Base-by-base conservation (phyloP, 2,329 filamentous ascomycete species). In the Lecanosticta acicola region DNA sequence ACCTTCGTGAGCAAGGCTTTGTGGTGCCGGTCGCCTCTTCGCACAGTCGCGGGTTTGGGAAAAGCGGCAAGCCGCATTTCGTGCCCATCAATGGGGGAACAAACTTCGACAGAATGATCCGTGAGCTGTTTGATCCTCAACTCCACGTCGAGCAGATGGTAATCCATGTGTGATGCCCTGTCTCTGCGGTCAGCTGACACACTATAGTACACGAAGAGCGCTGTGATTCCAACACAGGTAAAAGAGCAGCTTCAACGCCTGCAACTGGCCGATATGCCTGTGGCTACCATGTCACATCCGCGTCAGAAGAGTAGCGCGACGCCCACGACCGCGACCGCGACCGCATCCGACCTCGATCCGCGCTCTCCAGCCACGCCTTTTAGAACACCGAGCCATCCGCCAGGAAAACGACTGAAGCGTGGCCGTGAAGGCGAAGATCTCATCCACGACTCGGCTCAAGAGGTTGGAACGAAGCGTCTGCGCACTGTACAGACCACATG, bases 61-160 rank as follows among this genome's bases (percentile, higher is more conserved):
- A 38, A 10, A 41, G 51, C 1, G 50, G 53, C 17, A 57, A 56
- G 42, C 45, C 56, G 11, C 41, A 41, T 8, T 56, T 53, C 18
- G 52, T 61, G 9, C 50, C 59, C 8, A 46, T 52, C 4, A 43
- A 32, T n/a, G 40, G 50, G 11, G 54, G 50, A 2, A 33, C 48
- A n/a, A 40, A 41, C 10, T 46, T 58, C 39, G 48, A 58, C 9
- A 47, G 43, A 32, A 57, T 64, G 53, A 46, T 61, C 13, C 38
- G 46, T 16, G 46, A 43, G 9, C 51, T 61, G 3, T 63, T 62
- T 45, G 50, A 64, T 43, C 60, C 61, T 2, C 44, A 58, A 20
- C 41, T 39, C n/a, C 44, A 53, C 32, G 46, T 64, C 29, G 48
- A 47, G 32, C 39, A 51, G 33, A 49, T 53, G 32, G 58, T 59